A percentile compares a stretch with the other conserved stretches of the same genome.
Conservation (phyloP, 495 filamentous ascomycete species). For the Evansstolkia leycettana region DNA sequence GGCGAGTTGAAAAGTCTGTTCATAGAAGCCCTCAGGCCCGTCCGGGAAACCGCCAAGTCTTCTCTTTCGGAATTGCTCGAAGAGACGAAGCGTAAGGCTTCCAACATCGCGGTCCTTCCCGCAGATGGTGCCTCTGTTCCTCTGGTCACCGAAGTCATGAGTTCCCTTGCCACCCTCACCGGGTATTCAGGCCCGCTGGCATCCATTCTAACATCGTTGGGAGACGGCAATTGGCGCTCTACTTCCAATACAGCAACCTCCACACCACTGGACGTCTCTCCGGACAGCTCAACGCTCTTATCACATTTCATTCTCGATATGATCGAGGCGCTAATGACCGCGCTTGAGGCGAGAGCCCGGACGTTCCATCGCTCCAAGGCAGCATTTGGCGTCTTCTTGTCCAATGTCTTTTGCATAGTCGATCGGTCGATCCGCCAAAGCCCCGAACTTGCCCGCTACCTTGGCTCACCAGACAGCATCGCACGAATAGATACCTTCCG, state of each 20-base stretch:
- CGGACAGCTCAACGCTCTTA: conserved; percentile 80
- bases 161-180: conserved; percentile 72
- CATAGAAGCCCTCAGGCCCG: conserved; percentile 73
- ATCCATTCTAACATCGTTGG: conserved; percentile 81
- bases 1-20: conserved; percentile 77
- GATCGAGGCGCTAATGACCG: conserved; percentile 64
- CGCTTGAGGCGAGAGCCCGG: conserved; percentile 68
- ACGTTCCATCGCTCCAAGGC: conserved; percentile 64
- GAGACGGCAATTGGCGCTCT: conserved; percentile 76
- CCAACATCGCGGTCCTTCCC: conserved; percentile 51
- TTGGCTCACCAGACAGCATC: conserved; percentile 49
- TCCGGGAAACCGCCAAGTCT: conserved; percentile 81
- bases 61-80: conserved; percentile 78
- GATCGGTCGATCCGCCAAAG: conserved; percentile 72
- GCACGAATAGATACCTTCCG: conserved; percentile 67
- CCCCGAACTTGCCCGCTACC: conserved; percentile 58
- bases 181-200: conserved; percentile 78
- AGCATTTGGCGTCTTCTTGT: conserved; percentile 76
- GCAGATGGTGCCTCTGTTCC: conserved; percentile 68
- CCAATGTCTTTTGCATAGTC: conserved; percentile 76
- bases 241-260: conserved; percentile 48
- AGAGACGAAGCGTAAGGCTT: conserved; percentile 63
- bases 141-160: conserved; percentile 75
- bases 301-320: conserved; percentile 78
- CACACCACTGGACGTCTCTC: conserved; percentile 72